Evolutionary conservation across 768 basidiomycete species (phyloP).

Genomic region (Coprinopsis strossmayeri): DNA sequence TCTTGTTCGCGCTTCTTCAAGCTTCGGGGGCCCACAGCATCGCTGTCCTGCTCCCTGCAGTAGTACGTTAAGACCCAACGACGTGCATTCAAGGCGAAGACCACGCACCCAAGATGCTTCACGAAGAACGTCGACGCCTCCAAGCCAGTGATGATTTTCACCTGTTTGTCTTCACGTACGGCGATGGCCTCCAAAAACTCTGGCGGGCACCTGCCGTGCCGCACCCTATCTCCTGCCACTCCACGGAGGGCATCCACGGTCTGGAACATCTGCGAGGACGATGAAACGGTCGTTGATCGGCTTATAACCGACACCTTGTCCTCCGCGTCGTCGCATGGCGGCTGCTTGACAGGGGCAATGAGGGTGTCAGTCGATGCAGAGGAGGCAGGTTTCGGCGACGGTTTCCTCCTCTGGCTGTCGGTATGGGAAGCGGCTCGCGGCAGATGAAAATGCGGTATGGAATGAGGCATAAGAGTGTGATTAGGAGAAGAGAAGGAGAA

Average conservation of each 20-base stretch:
- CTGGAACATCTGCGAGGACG: not conserved
- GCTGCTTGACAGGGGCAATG: not conserved
- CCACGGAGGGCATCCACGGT: conserved; percentile 22
- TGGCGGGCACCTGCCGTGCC: conserved; percentile 36
- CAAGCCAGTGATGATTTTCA: conserved; percentile 33
- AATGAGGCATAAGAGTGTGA: conserved; percentile 4
- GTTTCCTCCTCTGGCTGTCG: conserved; percentile 6
- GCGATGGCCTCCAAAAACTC: conserved; percentile 40
- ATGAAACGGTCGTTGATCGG: conserved; percentile 2
- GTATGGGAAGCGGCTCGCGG: conserved; percentile 3
- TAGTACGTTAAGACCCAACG: not conserved
- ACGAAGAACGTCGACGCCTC: conserved; percentile 37
- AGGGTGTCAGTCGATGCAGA: not conserved
- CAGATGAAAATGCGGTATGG: not conserved
- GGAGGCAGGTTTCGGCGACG: not conserved
- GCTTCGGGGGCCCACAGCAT: conserved; percentile 15
- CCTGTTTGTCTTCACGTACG: conserved; percentile 22
- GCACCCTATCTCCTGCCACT: conserved; percentile 30
- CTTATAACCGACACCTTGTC: conserved; percentile 5
- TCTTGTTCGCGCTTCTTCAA: conserved; percentile 15
- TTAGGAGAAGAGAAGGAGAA: not conserved
- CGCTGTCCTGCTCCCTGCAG: conserved; percentile 13
- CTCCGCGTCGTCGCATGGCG: not conserved
- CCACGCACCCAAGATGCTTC: conserved; percentile 33
- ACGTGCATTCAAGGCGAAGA: not conserved